Evolutionary conservation across 169 alveolate genomes (phyloP).

Genomic region (Cryptosporidium xiaoi): DNA sequence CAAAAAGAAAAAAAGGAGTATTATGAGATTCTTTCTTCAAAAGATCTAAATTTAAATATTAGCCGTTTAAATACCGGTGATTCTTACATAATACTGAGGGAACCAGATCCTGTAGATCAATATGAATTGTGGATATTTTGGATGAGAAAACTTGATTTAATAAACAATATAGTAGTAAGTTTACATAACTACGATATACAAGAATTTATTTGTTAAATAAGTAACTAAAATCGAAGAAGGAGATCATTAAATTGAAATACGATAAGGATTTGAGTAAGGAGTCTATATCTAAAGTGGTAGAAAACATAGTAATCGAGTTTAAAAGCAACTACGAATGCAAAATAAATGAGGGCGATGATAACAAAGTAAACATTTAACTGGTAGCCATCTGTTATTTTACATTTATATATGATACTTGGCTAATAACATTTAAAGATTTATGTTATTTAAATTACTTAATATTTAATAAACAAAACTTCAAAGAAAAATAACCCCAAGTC

Average conservation of each 20-base stretch:
- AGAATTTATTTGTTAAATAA: too few relatives aligned
- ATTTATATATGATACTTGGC: too few relatives aligned
- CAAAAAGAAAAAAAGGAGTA: constrained; percentile 30
- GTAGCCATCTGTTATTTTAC: too few relatives aligned
- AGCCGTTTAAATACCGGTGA: constrained; percentile 8
- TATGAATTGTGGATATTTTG: constrained; percentile 43
- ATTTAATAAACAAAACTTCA: too few relatives aligned
- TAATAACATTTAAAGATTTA: too few relatives aligned
- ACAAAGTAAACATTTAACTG: too few relatives aligned
- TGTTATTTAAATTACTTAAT: too few relatives aligned
- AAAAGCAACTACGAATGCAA: background rate
- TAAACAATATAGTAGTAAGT: constrained; percentile 53
- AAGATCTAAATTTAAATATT: constrained; percentile 1
- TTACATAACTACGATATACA: too few relatives aligned
- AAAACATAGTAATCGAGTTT: constrained; percentile 1
- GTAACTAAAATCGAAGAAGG: background rate
- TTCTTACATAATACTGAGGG: constrained; percentile 15
- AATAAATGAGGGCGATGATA: too few relatives aligned
- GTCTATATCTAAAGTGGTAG: constrained; percentile 2
- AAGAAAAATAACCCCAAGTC: too few relatives aligned
- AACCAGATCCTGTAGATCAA: constrained; percentile 66
- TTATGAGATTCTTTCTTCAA: constrained; percentile 32
- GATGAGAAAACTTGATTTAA: constrained; percentile 16
- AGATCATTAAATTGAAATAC: constrained; percentile 5
- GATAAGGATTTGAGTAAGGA: constrained; percentile 21